These are phyloP conservation scores for Lachancea sp. DNA, from an alignment of 805 yeast species.

Conservation along the genomic window DNA sequence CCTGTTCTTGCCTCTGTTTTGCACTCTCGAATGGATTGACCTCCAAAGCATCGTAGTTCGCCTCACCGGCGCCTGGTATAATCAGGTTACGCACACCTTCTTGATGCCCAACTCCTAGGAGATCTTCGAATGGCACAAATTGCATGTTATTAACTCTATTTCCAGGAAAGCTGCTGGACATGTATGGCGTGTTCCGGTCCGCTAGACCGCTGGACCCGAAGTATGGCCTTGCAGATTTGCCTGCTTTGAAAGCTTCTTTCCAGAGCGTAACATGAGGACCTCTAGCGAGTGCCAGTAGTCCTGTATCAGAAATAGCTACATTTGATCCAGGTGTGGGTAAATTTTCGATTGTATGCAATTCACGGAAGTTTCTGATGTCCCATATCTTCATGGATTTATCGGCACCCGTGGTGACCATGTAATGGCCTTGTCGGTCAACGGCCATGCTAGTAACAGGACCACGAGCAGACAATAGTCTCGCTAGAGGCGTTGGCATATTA, in stretches of 20 bases:
- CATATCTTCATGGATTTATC: constrained; percentile 82
- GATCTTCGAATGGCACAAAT: constrained; percentile 94
- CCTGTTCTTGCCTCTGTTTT: constrained; percentile 88
- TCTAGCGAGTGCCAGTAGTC: constrained; percentile 84
- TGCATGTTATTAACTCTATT: constrained; percentile 58
- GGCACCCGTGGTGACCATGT: constrained; percentile 89
- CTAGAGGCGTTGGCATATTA: constrained; percentile 76
- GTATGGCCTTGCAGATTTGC: constrained; percentile 44
- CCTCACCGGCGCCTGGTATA: constrained; percentile 97
- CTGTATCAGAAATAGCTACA: constrained; percentile 78
- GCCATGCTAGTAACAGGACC: constrained; percentile 88
- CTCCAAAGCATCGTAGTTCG: constrained; percentile 92
- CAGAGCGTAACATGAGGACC: constrained; percentile 93
- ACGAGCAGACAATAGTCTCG: constrained; percentile 67
- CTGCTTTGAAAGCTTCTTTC: constrained; percentile 67
- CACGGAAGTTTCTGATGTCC: constrained; percentile 84
- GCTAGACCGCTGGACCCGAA: constrained; percentile 32
- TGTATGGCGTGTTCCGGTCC: constrained; percentile 63
- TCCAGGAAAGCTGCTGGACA: constrained; percentile 83
- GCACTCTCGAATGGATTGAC: constrained; percentile 87
- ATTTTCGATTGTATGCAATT: constrained; percentile 52
- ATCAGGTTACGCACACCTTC: constrained; percentile 76
- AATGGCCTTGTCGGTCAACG: constrained; percentile 83
- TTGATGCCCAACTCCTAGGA: constrained; percentile 83
- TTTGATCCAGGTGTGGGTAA: constrained; percentile 82